Base-by-base conservation (phyloP, 495 filamentous ascomycete species). In the Penicillium roqueforti region DNA sequence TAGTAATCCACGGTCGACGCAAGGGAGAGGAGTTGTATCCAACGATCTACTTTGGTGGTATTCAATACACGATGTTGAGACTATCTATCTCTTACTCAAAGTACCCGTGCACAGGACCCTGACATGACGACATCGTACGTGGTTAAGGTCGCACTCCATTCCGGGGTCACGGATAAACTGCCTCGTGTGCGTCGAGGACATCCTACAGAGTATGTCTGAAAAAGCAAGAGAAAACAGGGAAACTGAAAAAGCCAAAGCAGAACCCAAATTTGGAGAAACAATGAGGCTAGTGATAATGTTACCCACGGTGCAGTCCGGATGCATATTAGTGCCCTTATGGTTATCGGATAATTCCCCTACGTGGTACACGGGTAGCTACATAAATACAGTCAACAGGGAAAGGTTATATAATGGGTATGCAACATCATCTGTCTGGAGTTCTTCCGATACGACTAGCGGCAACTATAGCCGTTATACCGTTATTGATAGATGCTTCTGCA, bases 1-100 rank as follows among this genome's bases (percentile, higher is more conserved):
- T 55, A 67, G 36, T 55, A 62, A 62, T 59, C 67, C 69, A 73
- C 55, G 65, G 62, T 68, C 61, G 54, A 63, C 54, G 69, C 68
- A 74, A 72, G 71, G 71, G 68, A 66, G 22, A 23, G 22, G 4
- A 18, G 47, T 36, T 51, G 23, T 47, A n/a, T 48, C 32, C 6
- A 16, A 40, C 42, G 29, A 29, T 31, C 10, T 13, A 31, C 9
- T 31, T 23, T 13, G 20, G 31, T 40, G 10, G 29, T 41, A 43
- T 51, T 36, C n/a, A 20, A 38, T 3, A 2, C 10, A 31, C 28
- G 11, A 32, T 1, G 9, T 18, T 47, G 44, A 34, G 44, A 47
- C 6, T 47, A 11, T 37, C 34, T 47, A 16, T 47, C 11, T 39
- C 23, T 36, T 19, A 23, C 22, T 4, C 22, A 18, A 5, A 28